phyloP scores from a whole-genome alignment of 2,329 filamentous ascomycete genomes.

The Claviceps pusilla region DNA sequence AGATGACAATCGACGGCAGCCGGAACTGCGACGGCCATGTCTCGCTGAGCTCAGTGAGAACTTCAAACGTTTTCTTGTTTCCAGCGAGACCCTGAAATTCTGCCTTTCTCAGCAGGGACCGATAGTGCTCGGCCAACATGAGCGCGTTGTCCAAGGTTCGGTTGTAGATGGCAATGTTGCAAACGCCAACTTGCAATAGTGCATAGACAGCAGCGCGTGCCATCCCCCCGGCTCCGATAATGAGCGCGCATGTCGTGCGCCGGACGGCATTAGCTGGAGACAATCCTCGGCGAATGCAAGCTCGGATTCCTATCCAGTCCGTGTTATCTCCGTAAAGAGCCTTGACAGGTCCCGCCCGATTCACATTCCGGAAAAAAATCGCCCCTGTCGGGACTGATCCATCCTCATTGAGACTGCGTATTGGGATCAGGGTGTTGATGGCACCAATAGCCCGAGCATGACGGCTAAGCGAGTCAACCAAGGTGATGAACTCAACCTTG shows the following conservation, averaged over 20 bases:
- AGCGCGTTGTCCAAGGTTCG: conserved; percentile 49
- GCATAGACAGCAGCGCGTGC: conserved; percentile 64
- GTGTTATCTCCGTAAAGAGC: conserved; percentile 68
- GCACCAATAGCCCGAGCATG: conserved; percentile 64
- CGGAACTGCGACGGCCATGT: conserved; percentile 50
- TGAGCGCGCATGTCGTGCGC: conserved; percentile 37
- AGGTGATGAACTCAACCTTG: conserved; percentile 56
- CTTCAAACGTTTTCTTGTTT: conserved; percentile 34
- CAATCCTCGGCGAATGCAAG: conserved; percentile 55
- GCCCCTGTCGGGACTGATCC: conserved; percentile 41
- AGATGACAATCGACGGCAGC: conserved; percentile 58
- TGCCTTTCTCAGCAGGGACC: conserved; percentile 32
- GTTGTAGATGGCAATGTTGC: conserved; percentile 62
- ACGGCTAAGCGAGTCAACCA: conserved; percentile 53
- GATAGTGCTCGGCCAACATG: conserved; percentile 55
- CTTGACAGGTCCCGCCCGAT: conserved; percentile 45
- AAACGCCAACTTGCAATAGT: conserved; percentile 61
- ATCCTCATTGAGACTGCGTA: conserved; percentile 44
- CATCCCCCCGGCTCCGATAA: conserved; percentile 55
- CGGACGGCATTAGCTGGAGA: conserved; percentile 56
- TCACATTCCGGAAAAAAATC: conserved; percentile 7
- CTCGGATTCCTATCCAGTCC: conserved; percentile 66
- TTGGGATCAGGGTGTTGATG: conserved; percentile 60
- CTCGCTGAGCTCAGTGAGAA: conserved; percentile 43
- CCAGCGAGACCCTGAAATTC: conserved; percentile 28